Conservation (phyloP, 768 basidiomycete genomes). For the Trametes coccinea region DNA sequence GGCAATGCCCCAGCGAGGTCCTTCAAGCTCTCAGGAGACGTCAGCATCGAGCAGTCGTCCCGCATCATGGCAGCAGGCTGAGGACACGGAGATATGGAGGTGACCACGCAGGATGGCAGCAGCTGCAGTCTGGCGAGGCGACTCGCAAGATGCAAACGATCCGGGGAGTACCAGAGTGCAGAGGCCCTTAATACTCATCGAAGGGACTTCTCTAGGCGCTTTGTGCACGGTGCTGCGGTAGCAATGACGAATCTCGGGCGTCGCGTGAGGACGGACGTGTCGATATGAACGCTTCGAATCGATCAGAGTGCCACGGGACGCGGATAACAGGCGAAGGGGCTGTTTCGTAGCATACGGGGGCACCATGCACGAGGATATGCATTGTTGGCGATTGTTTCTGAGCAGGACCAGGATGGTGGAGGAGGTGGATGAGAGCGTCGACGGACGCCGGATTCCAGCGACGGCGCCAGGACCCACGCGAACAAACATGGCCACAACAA, state of each 20-base stretch:
- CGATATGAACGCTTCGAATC: no score
- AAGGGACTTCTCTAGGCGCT: neutral
- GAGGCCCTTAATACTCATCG: neutral
- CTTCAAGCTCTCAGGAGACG: neutral
- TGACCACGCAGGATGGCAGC: no score
- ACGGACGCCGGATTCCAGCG: no score
- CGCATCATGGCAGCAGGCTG: neutral
- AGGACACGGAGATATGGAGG: no score
- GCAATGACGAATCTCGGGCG: neutral
- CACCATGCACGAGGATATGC: no score
- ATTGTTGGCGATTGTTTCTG: no score
- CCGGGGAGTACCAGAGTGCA: neutral
- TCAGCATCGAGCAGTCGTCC: neutral
- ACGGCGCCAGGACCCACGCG: constrained; percentile 2
- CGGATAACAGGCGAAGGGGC: no score
- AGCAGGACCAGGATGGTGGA: no score
- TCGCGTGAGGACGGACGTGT: no score
- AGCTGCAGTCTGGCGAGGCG: neutral
- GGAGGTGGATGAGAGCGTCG: no score
- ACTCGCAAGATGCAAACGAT: neutral
- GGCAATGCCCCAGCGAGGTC: neutral
- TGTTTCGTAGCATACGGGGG: no score
- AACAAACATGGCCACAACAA: constrained; percentile 1
- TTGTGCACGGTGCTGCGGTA: constrained; percentile 2
- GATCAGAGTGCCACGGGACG: no score